A percentile compares a stretch with the other conserved stretches of the same genome.
Evolutionary conservation across 2,329 filamentous ascomycete species (phyloP).

Genomic region (Penicillium freii): DNA sequence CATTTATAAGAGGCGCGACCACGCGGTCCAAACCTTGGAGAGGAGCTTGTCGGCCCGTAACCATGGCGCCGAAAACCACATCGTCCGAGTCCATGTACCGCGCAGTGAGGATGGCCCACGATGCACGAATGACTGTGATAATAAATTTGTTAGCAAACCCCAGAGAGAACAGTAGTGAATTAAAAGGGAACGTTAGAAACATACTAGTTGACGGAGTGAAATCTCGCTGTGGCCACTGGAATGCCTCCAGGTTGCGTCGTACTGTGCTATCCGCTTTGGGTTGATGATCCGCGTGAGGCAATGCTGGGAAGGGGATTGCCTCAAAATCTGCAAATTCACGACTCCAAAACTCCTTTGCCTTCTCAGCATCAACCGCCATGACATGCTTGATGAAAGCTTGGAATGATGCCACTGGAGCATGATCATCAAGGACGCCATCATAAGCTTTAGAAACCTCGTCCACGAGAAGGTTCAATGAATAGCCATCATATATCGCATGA

Average conservation of each 20-base stretch:
- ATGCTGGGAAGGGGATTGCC: not conserved
- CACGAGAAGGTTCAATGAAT: not conserved
- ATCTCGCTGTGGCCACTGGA: not conserved
- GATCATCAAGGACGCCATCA: not conserved
- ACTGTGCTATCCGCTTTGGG: not conserved
- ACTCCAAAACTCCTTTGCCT: not conserved
- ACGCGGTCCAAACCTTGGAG: not conserved
- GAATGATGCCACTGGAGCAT: not conserved
- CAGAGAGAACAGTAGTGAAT: not conserved
- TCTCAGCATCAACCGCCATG: not conserved
- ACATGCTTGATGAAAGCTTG: not conserved
- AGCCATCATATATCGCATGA: not conserved
- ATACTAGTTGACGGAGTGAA: not conserved
- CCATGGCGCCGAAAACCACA: not conserved
- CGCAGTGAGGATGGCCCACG: not conserved
- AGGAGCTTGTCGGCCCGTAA: not conserved
- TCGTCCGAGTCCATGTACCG: not conserved
- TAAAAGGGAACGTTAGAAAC: not conserved
- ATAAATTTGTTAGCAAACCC: not conserved
- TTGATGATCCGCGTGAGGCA: not conserved
- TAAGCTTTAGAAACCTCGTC: not conserved
- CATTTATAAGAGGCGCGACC: not conserved
- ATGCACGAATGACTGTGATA: not conserved
- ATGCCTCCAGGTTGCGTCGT: not conserved
- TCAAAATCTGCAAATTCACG: not conserved